Base-by-base conservation (phyloP, 2,329 filamentous ascomycete species). In the Cyanodermella asteris region DNA sequence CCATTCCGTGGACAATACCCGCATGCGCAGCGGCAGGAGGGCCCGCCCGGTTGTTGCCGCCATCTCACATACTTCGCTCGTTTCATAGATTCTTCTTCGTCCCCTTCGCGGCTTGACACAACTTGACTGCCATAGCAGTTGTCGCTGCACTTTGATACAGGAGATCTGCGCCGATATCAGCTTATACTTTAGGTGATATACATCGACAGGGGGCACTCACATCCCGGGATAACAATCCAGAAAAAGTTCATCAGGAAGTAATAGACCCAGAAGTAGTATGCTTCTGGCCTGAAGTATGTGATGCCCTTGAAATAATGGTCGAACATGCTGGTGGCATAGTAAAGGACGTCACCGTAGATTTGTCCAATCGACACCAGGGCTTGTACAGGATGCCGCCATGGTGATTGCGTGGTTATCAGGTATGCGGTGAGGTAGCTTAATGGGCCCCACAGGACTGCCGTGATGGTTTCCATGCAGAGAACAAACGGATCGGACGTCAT, bases 391-490 rank as follows among this genome's bases (percentile, higher is more conserved):
- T 67, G 59, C 31, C 65, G 59, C 30, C 68, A 47, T 9, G 63
- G 56, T 38, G 63, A 56, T 28, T 60, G 50, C 12, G 43, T 47
- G 27, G 59, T 51, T 38, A 68, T 64, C 35, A 63, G 38, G 28
- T 50, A 56, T 15, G 62, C 65, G 18, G 63, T 56, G 29, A 59
- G 27, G 38, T 68, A 61, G 32, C 61, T 70, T 6, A 68, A 47
- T 3, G 67, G 66, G 4, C 67, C 67, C 67, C 66, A 72, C 36
- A 54, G 50, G 15, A 82, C 74, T 20, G 69, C 69, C 2, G 81
- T 91, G 33, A 91, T 66, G 11, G 62, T 67, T 56, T 91, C 81
- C 46, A 91, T 72, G 45, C 75, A 82, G n/a, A 91, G 55, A 37
- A 87, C 80, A 39, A 91, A 81, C 2, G 72, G 61, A 41, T 87